Conservation (phyloP, 192 early-diverging fungal species). For the Podila verticillata region DNA sequence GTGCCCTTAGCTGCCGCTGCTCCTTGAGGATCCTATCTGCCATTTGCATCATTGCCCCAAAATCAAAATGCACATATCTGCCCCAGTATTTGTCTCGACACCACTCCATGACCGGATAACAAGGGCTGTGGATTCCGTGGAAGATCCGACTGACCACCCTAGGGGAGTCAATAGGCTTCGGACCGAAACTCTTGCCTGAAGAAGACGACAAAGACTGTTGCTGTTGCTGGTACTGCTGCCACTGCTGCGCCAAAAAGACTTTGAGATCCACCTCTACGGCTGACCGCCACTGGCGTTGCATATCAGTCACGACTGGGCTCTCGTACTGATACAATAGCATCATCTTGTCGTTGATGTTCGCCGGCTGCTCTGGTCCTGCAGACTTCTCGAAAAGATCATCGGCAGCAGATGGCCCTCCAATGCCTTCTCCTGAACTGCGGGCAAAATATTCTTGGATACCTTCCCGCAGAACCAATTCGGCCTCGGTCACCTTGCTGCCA, state of each 20-base stretch:
- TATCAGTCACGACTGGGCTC: slow-evolving; percentile 15
- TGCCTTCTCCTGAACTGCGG: slow-evolving; percentile 32
- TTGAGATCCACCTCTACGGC: slow-evolving; percentile 47
- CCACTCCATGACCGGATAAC: slow-evolving; percentile 38
- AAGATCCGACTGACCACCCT: slow-evolving; percentile 36
- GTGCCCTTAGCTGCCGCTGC: slow-evolving; percentile 6
- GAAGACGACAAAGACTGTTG: neutral
- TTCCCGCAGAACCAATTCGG: slow-evolving; percentile 27
- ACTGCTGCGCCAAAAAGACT: slow-evolving; percentile 38
- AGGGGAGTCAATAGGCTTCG: slow-evolving; percentile 19
- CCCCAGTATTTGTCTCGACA: slow-evolving; percentile 27
- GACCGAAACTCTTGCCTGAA: neutral
- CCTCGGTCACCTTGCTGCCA: slow-evolving; percentile 7
- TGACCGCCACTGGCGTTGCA: slow-evolving; percentile 39
- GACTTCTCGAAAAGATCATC: neutral
- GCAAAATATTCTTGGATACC: slow-evolving; percentile 46
- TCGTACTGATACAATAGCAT: slow-evolving; percentile 32
- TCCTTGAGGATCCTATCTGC: slow-evolving; percentile 32
- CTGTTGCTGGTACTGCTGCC: slow-evolving; percentile 33
- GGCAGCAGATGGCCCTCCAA: slow-evolving; percentile 30
- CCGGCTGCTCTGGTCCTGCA: neutral
- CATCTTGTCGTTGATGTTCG: slow-evolving; percentile 16
- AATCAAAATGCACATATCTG: slow-evolving; percentile 47
- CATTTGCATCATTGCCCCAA: slow-evolving; percentile 45
- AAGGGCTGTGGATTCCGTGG: slow-evolving; percentile 38